Base-by-base conservation (phyloP, 805 yeast genomes). In the Kluyveromyces aestuarii region DNA sequence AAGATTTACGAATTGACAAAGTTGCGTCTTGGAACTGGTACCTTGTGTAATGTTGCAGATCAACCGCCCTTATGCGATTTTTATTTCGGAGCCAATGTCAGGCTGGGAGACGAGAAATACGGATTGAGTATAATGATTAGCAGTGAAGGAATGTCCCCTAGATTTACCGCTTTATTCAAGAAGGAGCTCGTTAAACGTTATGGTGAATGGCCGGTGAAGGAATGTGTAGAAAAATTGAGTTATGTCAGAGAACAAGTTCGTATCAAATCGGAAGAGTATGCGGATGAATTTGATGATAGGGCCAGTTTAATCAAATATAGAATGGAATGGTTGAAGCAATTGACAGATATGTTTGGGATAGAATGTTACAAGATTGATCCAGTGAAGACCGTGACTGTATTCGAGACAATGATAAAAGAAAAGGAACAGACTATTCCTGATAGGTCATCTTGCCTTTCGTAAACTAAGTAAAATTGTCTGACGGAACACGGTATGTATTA, bases 21-120 rank as follows among this genome's bases (percentile, higher is more conserved):
- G 27, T 16, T 41, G 11, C 46, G 44, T 16, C 61, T 58, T 36
- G 68, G 68, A 5, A 46, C 52, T 8, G 59, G 57, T 25, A 65
- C 63, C 40, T 41, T 60, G 47, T 56, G 66, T n/a, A 66, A 66
- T 44, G 67, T 66, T 9, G 69, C 69, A 8, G 70, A 66, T 45
- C 59, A 61, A 14, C 69, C 69, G 9, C 58, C 60, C 2, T 44
- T 64, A 16, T 66, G 70, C 51, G 67, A 64, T 47, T 60, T 63
- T 19, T 65, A 61, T 46, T 66, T 66, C 49, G 70, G 70, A 8
- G 64, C 69, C 19, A 62, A 65, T 41, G 47, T 59, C 10, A 55
- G 52, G n/a, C 46, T 58, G 9, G 61, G 53, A 11, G 50, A 40
- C 6, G 48, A 47, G 14, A 45, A 50, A 10, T 37, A 49, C 19